These are phyloP conservation scores for Camptophora hylomeconis DNA, from an alignment of 2,329 filamentous ascomycete species.

Conservation along the genomic window DNA sequence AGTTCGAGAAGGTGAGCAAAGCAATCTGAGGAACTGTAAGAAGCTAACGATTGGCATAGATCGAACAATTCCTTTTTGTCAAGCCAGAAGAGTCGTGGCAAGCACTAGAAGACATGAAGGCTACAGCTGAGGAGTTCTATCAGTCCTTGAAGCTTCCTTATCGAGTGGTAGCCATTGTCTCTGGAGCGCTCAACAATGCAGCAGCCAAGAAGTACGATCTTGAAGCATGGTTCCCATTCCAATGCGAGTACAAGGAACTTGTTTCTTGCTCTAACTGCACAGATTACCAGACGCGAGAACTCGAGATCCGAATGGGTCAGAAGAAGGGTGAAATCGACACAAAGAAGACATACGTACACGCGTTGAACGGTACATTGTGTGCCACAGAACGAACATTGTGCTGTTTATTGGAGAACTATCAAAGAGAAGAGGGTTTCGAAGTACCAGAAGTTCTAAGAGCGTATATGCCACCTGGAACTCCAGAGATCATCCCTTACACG, in stretches of 20 bases:
- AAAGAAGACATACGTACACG: constrained; percentile 90
- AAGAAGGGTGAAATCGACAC: constrained; percentile 68
- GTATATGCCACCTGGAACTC: constrained; percentile 70
- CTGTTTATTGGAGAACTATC: constrained; percentile 93
- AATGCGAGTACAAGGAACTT: constrained; percentile 96
- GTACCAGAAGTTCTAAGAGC: constrained; percentile 75
- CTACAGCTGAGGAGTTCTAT: constrained; percentile 86
- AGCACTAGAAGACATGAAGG: constrained; percentile 86
- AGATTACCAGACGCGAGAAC: constrained; percentile 86
- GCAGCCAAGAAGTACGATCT: constrained; percentile 89
- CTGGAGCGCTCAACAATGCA: constrained; percentile 85
- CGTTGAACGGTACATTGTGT: constrained; percentile 77
- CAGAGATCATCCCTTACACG: constrained; percentile 77
- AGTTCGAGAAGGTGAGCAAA: constrained; percentile 70
- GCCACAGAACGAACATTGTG: constrained; percentile 87
- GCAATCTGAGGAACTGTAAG: neutral
- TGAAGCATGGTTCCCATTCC: constrained; percentile 92
- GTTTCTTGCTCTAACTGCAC: constrained; percentile 97
- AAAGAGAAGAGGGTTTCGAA: constrained; percentile 70
- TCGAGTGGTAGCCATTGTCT: constrained; percentile 85
- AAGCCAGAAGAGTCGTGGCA: constrained; percentile 89
- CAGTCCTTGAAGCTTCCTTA: constrained; percentile 80
- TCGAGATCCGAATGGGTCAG: constrained; percentile 81
- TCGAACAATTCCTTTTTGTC: constrained; percentile 67
- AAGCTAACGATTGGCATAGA: constrained; percentile 24